phyloP scores from a whole-genome alignment of 1,284 basidiomycete genomes.

The Papiliotrema nemorosa region DNA sequence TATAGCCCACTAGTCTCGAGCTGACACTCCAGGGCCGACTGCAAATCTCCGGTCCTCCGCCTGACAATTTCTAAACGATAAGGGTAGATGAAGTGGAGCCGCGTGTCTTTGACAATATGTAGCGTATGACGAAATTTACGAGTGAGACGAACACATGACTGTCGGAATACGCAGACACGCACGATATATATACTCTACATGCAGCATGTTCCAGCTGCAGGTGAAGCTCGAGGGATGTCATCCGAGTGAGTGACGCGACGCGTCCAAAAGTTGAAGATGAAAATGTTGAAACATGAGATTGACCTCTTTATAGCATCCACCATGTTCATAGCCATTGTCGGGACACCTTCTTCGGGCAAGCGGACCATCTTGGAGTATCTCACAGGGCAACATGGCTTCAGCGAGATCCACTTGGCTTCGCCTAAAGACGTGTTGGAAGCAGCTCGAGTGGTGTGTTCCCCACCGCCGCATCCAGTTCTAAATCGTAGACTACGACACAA shows the following conservation, averaged over 20 bases:
- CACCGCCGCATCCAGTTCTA: not conserved
- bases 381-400: constrained; percentile 53
- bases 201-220: too few species aligned
- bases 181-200: too few species aligned
- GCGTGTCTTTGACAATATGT: too few species aligned
- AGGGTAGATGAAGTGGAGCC: too few species aligned
- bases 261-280: too few species aligned
- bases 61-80: constrained; percentile 17
- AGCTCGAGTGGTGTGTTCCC: constrained; percentile 11
- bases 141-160: too few species aligned
- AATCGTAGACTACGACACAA: not conserved
- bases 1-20: not conserved
- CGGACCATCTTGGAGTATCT: constrained; percentile 72
- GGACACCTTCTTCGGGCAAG: constrained; percentile 78
- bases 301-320: not conserved
- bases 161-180: too few species aligned
- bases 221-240: too few species aligned
- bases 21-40: constrained; percentile 57
- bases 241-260: too few species aligned
- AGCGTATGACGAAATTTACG: too few species aligned
- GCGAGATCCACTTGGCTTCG: constrained; percentile 41
- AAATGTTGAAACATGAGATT: too few species aligned
- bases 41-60: constrained; percentile 51
- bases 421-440: constrained; percentile 8
- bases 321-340: constrained; percentile 86